Evolutionary conservation across 306 rosid species (phyloP), one percentile per base, ranked within the genome.

Genomic region (Medicago ruthenica): DNA sequence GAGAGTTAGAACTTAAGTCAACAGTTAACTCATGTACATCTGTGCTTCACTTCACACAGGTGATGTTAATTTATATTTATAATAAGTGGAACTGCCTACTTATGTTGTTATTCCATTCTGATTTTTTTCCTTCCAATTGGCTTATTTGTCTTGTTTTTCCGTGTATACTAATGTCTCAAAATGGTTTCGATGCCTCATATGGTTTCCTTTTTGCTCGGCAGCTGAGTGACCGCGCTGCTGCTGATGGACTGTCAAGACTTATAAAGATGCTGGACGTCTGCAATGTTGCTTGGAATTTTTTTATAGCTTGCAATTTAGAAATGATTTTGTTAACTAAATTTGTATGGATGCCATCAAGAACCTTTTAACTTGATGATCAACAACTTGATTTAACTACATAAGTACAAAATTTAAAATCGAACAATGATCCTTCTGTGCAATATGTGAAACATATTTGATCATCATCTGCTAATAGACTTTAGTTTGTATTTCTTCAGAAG

Each of bases 211-310:
- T 67, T 77, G 55, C 53, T 76, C 8, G 67, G 88, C 88, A 89
- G 97, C 85, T 89, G 57, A 84, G 83, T 16, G 68, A 67, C 65
- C n/a, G 63, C 7, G 37, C 42, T n/a, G 75, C 65, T 4, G 70
- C 34, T 0, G 72, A 60, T 16, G 74, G 44, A 55, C 31, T 22
- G 44, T 76, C 53, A 59, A 83, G 86, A 58, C 74, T 34, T 21
- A 74, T 48, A 59, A 62, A 67, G 84, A 79, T 48, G 73, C 77
- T 12, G 59, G 61, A 18, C 70, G 57, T 66, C 47, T 57, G 60
- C 81, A 59, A 72, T 76, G 85, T 73, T 83, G 75, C 86, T 50
- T 81, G 78, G 75, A 53, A 83, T 83, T 85, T 79, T 48, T 79
- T 58, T 27, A 55, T 71, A 71, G 59, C 72, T 62, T 79, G 78